Percentiles rank a stretch among this genome's conserved stretches.
Evolutionary conservation across 495 filamentous ascomycete genomes (phyloP).

Genomic region (Trichocladium uniseriatum): DNA sequence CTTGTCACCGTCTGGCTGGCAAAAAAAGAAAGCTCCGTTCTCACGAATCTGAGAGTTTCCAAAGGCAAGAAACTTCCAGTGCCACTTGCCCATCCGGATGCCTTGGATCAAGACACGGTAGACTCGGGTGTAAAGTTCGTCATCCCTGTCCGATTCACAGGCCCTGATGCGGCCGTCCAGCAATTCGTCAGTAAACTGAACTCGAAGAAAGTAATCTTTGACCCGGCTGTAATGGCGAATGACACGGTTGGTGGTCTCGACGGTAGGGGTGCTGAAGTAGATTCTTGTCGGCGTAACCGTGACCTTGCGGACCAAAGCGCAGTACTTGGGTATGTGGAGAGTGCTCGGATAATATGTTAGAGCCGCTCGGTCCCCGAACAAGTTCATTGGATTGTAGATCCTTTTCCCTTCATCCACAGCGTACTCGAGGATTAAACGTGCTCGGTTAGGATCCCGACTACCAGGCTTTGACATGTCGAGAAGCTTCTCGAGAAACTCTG

Average conservation of each 20-base stretch:
- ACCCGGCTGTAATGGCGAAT: constrained; percentile 59
- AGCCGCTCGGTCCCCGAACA: constrained; percentile 50
- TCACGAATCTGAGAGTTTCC: constrained; percentile 95
- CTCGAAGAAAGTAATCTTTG: constrained; percentile 78
- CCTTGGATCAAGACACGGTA: constrained; percentile 64
- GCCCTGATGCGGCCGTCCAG: constrained; percentile 38
- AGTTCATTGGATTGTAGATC: constrained; percentile 61
- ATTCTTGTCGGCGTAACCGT: constrained; percentile 77
- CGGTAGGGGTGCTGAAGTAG: constrained; percentile 61
- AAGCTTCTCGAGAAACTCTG: constrained; percentile 55
- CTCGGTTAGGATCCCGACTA: constrained; percentile 20
- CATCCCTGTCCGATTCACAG: constrained; percentile 41
- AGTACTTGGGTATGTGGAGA: constrained; percentile 57
- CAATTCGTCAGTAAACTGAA: constrained; percentile 81
- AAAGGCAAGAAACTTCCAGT: constrained; percentile 86
- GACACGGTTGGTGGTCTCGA: constrained; percentile 84
- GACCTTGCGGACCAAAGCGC: constrained; percentile 63
- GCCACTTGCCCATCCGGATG: constrained; percentile 69
- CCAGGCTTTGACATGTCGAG: constrained; percentile 30
- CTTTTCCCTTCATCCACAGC: constrained; percentile 40
- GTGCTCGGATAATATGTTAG: constrained; percentile 37
- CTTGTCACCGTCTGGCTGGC: constrained; percentile 34
- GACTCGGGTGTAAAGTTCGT: constrained; percentile 67
- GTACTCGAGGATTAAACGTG: constrained; percentile 32
- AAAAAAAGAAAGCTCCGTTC: constrained; percentile 84